Evolutionary conservation across 768 basidiomycete genomes (phyloP), one percentile per base, ranked within the genome.

Genomic region (Paxillus rubicundulus): DNA sequence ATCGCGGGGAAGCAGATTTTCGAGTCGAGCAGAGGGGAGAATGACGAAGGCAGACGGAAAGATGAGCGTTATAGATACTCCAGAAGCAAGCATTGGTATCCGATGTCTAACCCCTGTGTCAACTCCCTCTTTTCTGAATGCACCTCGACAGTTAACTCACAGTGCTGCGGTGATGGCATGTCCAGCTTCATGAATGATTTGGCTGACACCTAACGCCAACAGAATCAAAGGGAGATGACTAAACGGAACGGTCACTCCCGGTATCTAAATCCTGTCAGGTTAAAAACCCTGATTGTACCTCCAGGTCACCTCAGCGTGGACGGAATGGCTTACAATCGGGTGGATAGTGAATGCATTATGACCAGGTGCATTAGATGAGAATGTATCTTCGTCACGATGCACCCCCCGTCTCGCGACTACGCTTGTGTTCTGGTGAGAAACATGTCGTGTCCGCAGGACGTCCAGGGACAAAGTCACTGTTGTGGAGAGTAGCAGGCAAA

Each of bases 221-320:
- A 92, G 58, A 44, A 93, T 80, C 14, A 84, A 57, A 5, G 87
- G 87, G 1, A 89, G 62, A 61, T 94, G 84, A 21, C 71, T 69
- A n/a, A 90, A 61, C 1, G 92, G 92, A 1, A 89, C 81, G 2
- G 89, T 95, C 7, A 92, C 55, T 1, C 92, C 92, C 18, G 92
- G 92, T 34, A 95, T 84, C 90, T 92, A 57, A 16, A 47, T 28
- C 21, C 10, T 17, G 24, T 21, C 20, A 36, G 45, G 28, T 24
- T 57, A 37, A 53, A 54, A 21, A 20, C 17, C 12, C 42, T 32
- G 30, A 21, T 24, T 30, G 34, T 5, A 54, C 8, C 21, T 9
- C 45, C 38, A 42, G 24, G 21, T 30, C 20, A 47, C 10, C 18
- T 42, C 41, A 20, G 33, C 2, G 17, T 41, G 2, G 17, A 48